phyloP scores from a whole-genome alignment of 495 filamentous ascomycete genomes.

The Lasiosphaeriaceae sp. region DNA sequence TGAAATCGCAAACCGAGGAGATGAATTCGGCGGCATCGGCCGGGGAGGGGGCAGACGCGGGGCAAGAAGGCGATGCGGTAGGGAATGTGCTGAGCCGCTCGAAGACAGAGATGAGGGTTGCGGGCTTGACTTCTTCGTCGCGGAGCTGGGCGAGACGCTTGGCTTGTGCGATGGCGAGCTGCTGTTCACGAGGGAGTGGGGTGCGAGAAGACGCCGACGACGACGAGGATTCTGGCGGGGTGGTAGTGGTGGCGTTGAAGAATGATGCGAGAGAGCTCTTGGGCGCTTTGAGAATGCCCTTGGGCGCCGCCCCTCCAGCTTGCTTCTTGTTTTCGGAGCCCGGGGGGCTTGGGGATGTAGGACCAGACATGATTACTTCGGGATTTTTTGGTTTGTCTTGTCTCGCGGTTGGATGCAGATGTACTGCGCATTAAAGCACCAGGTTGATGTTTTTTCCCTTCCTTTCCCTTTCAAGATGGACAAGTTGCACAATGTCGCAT shows the following conservation, averaged over 20 bases:
- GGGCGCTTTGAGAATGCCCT: slow-evolving; percentile 56
- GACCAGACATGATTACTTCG: neutral
- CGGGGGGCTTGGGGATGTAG: neutral
- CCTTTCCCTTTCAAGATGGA: no score
- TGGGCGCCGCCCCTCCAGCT: slow-evolving; percentile 31
- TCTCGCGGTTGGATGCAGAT: neutral
- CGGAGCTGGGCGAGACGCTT: slow-evolving; percentile 60
- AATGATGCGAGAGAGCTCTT: slow-evolving; percentile 25
- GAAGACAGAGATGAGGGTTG: slow-evolving; percentile 49
- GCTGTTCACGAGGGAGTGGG: neutral
- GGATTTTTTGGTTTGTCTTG: neutral
- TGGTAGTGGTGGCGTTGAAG: slow-evolving; percentile 7
- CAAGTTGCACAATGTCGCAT: no score
- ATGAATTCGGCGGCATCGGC: slow-evolving; percentile 57
- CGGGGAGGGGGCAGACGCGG: slow-evolving; percentile 47
- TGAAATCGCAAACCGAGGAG: slow-evolving; percentile 61
- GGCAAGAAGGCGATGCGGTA: slow-evolving; percentile 46
- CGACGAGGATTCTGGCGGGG: neutral
- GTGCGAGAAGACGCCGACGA: neutral
- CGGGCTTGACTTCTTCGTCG: slow-evolving; percentile 65
- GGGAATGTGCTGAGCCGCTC: slow-evolving; percentile 67
- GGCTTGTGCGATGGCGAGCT: slow-evolving; percentile 69
- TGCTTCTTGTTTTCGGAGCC: no score
- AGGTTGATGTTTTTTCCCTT: no score
- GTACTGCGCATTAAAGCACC: no score